These are phyloP conservation scores for Ambrosia artemisiifolia DNA, from an alignment of 129 eudicot genomes.

Conservation along the genomic window DNA sequence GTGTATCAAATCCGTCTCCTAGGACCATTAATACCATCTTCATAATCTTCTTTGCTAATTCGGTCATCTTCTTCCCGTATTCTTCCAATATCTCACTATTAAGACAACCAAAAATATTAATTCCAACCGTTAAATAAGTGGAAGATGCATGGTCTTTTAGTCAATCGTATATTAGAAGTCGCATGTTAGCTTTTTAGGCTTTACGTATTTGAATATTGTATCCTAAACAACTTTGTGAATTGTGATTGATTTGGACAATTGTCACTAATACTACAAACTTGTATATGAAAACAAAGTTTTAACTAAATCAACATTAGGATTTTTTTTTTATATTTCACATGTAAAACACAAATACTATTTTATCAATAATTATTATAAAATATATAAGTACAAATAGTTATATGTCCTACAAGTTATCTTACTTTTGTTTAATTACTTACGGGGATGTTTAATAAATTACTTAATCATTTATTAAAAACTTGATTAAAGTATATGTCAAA, in stretches of 20 bases:
- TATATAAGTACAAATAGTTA: background rate
- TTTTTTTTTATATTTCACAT: background rate
- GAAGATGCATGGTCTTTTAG: background rate
- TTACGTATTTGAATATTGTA: no score
- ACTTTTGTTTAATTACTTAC: background rate
- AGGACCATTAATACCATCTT: constrained; percentile 41
- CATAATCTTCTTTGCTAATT: constrained; percentile 49
- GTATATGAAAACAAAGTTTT: background rate
- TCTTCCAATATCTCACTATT: constrained; percentile 57
- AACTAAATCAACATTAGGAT: background rate
- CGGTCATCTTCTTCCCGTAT: constrained; percentile 62
- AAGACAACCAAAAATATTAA: constrained; percentile 10
- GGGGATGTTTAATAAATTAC: background rate
- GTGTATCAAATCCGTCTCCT: constrained; percentile 52
- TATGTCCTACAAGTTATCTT: background rate
- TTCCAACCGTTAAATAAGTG: background rate
- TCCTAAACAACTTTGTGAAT: no score
- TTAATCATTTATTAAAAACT: background rate
- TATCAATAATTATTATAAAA: background rate
- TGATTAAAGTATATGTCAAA: background rate
- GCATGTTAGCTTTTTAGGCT: background rate
- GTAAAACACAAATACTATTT: background rate
- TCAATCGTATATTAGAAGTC: background rate
- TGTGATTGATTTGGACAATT: no score
- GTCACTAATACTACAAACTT: no score